A percentile compares a stretch with the other conserved stretches of the same genome.
Evolutionary conservation across 73 alveolate genomes (phyloP).

Genomic region (Effrenium voratum): DNA sequence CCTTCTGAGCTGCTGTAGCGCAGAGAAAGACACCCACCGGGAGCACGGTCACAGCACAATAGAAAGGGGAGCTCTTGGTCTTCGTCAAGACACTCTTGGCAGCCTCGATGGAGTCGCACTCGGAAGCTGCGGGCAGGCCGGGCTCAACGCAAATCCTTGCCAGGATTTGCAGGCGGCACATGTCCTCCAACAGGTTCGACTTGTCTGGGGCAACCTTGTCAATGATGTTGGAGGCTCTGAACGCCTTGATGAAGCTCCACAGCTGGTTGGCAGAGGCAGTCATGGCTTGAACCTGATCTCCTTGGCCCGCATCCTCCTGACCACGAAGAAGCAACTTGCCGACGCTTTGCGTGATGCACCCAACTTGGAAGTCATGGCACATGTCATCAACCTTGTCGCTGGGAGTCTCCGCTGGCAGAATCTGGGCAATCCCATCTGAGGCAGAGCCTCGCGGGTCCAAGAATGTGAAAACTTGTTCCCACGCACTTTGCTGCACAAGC

Average conservation of each 20-base stretch:
- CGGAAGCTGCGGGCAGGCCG: background rate
- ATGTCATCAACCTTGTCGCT: background rate
- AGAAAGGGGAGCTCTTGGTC: background rate
- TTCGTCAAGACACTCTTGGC: background rate
- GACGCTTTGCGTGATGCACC: background rate
- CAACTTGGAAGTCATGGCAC: background rate
- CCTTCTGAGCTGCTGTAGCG: background rate
- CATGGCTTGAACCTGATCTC: background rate
- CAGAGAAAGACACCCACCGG: background rate
- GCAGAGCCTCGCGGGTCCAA: background rate
- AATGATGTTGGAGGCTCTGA: background rate
- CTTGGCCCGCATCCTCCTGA: background rate
- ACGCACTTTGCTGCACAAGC: background rate
- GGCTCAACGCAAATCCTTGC: background rate
- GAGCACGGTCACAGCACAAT: background rate
- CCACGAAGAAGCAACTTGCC: background rate
- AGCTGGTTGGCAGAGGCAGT: background rate
- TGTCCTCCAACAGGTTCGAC: background rate
- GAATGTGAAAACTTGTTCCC: background rate
- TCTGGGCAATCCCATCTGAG: background rate
- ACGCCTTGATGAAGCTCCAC: background rate
- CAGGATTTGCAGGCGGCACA: background rate
- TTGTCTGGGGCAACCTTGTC: background rate
- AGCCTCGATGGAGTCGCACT: background rate
- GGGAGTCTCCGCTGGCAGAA: background rate